Percentiles rank a stretch among this genome's conserved stretches.
Conservation (phyloP, 208 protist genomes). For the Leishmania martiniquensis region DNA sequence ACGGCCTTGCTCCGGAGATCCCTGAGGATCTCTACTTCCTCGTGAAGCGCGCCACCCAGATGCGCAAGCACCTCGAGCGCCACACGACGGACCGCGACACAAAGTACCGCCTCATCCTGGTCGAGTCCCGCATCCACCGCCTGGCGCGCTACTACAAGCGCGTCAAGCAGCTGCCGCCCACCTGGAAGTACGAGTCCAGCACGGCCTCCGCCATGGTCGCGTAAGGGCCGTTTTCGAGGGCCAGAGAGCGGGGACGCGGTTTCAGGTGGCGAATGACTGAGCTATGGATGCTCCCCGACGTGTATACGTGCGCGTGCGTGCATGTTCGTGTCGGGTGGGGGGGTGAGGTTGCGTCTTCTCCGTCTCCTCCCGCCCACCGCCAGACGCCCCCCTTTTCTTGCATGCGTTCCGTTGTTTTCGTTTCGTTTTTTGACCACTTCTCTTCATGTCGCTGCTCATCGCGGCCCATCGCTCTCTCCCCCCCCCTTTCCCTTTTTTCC, state of each 20-base stretch:
- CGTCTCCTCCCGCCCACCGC: background rate
- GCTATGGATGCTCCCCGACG: background rate
- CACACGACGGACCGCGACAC: constrained; percentile 98
- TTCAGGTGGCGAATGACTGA: background rate
- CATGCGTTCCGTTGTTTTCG: background rate
- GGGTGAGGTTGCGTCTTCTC: background rate
- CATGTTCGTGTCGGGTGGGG: background rate
- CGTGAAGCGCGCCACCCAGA: constrained; percentile 99
- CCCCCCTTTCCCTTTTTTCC: background rate
- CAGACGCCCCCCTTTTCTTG: background rate
- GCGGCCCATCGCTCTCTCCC: background rate
- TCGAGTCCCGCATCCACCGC: constrained; percentile 99
- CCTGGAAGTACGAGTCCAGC: constrained; percentile 91
- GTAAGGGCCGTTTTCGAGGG: constrained; percentile 30
- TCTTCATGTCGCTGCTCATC: background rate
- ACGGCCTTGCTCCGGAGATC: constrained; percentile 99
- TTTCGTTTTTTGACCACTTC: background rate
- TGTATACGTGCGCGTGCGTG: background rate
- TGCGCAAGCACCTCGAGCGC: constrained; percentile 99
- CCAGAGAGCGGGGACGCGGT: background rate
- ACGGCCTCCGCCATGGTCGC: constrained; percentile 65
- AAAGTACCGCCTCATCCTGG: constrained; percentile 99
- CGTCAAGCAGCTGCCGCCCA: constrained; percentile 87
- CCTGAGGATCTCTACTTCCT: constrained; percentile 99
- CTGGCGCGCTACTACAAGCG: constrained; percentile 99